These are phyloP conservation scores for Polysphondylium violaceum DNA, from an alignment of 78 protist genomes.

Conservation along the genomic window DNA sequence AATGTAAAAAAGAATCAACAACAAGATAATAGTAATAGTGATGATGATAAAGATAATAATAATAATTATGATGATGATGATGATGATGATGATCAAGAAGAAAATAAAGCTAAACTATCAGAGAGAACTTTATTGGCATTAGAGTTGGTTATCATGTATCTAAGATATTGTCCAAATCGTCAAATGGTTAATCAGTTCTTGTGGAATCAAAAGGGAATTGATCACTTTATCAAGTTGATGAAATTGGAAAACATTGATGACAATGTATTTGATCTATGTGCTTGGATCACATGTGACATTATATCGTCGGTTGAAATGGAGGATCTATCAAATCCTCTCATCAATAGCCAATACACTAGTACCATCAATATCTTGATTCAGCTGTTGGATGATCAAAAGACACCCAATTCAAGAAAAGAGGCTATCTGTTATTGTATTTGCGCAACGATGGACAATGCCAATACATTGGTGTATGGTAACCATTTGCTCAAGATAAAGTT, in stretches of 20 bases:
- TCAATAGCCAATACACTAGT: no score
- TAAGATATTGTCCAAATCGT: slow-evolving; percentile 29
- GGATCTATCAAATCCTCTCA: not conserved
- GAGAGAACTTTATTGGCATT: slow-evolving; percentile 30
- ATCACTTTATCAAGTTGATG: slow-evolving; percentile 12
- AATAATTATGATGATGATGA: not conserved
- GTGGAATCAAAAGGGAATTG: slow-evolving; percentile 25
- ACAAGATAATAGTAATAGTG: not conserved
- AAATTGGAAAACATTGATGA: slow-evolving; percentile 10
- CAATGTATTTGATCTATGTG: slow-evolving; percentile 43
- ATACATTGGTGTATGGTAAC: not conserved
- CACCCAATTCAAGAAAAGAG: slow-evolving; percentile 23
- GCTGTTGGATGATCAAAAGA: not conserved
- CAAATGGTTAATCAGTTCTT: slow-evolving; percentile 5
- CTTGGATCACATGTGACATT: slow-evolving; percentile 33
- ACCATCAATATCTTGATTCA: not conserved
- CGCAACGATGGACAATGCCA: slow-evolving; percentile 24
- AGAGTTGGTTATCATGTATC: slow-evolving; percentile 49
- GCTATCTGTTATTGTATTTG: slow-evolving; percentile 55
- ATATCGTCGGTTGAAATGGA: slow-evolving; percentile 3
- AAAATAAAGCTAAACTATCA: not conserved
- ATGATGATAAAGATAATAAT: not conserved
- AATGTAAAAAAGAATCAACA: not conserved
- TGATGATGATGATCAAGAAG: not conserved
- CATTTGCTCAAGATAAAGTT: slow-evolving; percentile 42